phyloP scores from a whole-genome alignment of 176 grass and related monocot species.

The Puccinellia tenuiflora region DNA sequence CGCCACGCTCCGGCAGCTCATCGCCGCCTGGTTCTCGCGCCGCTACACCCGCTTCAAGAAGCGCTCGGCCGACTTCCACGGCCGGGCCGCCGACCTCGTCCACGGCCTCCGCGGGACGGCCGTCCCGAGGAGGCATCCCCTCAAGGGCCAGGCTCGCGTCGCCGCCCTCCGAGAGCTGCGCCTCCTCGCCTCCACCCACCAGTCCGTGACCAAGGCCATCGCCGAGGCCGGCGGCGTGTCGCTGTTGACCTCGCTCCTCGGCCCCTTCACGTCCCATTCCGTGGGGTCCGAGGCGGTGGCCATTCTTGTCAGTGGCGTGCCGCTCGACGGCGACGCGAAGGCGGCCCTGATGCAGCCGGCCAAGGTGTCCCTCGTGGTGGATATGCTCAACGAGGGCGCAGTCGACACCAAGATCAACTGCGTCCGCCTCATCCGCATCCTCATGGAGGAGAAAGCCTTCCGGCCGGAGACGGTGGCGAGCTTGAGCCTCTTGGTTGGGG shows the following conservation, averaged over 20 bases:
- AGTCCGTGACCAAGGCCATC: conserved; percentile 68
- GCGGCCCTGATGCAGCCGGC: conserved; percentile 77
- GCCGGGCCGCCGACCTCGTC: conserved; percentile 75
- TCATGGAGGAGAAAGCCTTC: conserved; percentile 87
- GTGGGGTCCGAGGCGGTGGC: conserved; percentile 85
- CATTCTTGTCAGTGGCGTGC: conserved; percentile 58
- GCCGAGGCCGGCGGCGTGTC: conserved; percentile 50
- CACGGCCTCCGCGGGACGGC: conserved; percentile 54
- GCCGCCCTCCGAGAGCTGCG: conserved; percentile 67
- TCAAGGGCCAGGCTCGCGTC: conserved; percentile 82
- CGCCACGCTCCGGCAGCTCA: conserved; percentile 80
- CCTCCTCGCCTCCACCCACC: conserved; percentile 44
- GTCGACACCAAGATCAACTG: conserved; percentile 90
- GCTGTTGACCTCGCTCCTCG: conserved; percentile 63
- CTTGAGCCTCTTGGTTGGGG: conserved; percentile 70
- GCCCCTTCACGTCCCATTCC: conserved; percentile 83
- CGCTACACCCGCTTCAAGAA: conserved; percentile 82
- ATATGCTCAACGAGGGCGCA: conserved; percentile 87
- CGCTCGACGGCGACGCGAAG: conserved; percentile 62
- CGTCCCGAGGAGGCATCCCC: conserved; percentile 31
- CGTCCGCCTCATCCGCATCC: conserved; percentile 57
- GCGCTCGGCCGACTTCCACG: conserved; percentile 86
- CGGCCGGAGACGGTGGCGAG: conserved; percentile 80
- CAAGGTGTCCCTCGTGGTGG: conserved; percentile 80
- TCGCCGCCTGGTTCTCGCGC: conserved; percentile 92